phyloP scores from a whole-genome alignment of 1,284 basidiomycete species.

The Ceratobasidium sp. region DNA sequence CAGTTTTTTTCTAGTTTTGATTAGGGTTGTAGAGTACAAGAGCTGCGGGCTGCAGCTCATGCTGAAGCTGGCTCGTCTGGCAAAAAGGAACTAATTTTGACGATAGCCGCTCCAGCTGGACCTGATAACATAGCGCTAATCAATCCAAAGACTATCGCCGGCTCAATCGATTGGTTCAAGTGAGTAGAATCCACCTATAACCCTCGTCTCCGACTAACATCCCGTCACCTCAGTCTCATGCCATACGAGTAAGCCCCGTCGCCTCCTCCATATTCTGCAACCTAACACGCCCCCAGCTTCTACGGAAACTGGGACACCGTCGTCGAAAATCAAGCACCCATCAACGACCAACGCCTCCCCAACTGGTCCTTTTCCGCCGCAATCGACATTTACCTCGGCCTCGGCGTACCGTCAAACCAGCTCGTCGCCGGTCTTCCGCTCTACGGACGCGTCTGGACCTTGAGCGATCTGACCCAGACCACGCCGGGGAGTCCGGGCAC shows the following conservation, averaged over 20 bases:
- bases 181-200: background rate
- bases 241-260: slow-evolving; percentile 24
- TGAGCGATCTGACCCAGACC: background rate
- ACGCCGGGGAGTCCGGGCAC: slow-evolving; percentile 27
- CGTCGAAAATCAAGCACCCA: slow-evolving; percentile 27
- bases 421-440: slow-evolving; percentile 26
- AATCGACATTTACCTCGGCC: slow-evolving; percentile 11
- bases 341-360: slow-evolving; percentile 1
- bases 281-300: too few species aligned
- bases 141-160: background rate
- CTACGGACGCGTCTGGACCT: slow-evolving; percentile 29
- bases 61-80: background rate
- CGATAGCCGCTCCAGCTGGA: background rate
- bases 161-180: slow-evolving; percentile 13
- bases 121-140: background rate
- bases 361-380: slow-evolving; percentile 22
- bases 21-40: background rate
- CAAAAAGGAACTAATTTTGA: slow-evolving; percentile 1
- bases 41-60: background rate
- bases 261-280: too few species aligned
- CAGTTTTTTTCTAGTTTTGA: too few species aligned
- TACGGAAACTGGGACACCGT: slow-evolving; percentile 37
- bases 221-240: background rate
- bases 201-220: background rate
- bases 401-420: background rate